Evolutionary conservation across 148 eudicot species (phyloP).

Genomic region (Cornus controversa): DNA sequence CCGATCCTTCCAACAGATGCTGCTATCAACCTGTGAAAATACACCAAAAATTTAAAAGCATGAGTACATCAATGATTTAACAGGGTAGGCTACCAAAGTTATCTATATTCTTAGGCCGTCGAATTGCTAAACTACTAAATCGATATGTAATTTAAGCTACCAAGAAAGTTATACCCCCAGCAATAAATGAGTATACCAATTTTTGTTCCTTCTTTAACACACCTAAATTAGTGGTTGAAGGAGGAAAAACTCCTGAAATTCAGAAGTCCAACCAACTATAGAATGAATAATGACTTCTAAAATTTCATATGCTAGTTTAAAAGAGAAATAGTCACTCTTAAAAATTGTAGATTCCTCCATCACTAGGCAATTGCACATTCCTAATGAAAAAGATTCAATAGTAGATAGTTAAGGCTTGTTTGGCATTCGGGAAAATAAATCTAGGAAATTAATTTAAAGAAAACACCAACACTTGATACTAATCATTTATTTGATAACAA

Average conservation of each 20-base stretch:
- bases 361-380: background rate
- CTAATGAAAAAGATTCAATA: background rate
- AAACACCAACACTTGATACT: background rate
- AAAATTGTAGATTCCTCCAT: background rate
- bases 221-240: background rate
- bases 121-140: background rate
- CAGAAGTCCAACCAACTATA: background rate
- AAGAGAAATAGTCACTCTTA: background rate
- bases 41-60: background rate
- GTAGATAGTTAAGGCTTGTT: background rate
- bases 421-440: background rate
- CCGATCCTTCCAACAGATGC: slow-evolving; percentile 75
- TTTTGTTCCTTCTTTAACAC: background rate
- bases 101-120: background rate
- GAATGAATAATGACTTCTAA: background rate
- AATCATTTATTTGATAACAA: background rate
- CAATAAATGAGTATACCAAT: background rate
- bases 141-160: background rate
- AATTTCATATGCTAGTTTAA: background rate
- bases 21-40: slow-evolving; percentile 68
- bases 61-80: slow-evolving; percentile 5
- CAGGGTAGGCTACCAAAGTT: background rate
- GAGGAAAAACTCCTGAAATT: background rate
- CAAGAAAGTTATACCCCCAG: background rate
- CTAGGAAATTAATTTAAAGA: background rate